phyloP scores from a whole-genome alignment of 140 eudicot species.

The Bidens hawaiensis region DNA sequence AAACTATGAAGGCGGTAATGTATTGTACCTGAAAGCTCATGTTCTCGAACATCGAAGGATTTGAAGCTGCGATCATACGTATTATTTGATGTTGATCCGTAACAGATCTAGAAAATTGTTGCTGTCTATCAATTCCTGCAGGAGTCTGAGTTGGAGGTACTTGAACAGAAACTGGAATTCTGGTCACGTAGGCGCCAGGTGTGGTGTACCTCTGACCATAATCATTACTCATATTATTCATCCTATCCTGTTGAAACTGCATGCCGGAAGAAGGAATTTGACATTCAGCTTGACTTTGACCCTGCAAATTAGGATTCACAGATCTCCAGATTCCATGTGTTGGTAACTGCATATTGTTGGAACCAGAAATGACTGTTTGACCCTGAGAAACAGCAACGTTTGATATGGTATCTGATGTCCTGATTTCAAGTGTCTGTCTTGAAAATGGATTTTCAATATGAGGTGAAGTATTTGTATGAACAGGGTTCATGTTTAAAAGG shows the following conservation, averaged over 20 bases:
- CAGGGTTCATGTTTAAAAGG: no score
- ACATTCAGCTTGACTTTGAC: slow-evolving; percentile 29
- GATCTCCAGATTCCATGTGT: slow-evolving; percentile 22
- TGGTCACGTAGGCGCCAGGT: slow-evolving; percentile 17
- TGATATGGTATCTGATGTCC: slow-evolving; percentile 1
- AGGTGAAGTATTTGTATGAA: slow-evolving; percentile 15
- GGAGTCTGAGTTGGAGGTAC: slow-evolving; percentile 54
- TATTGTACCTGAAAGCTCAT: slow-evolving; percentile 41
- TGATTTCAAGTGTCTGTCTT: slow-evolving; percentile 10
- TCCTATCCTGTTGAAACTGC: slow-evolving; percentile 38
- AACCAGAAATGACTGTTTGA: slow-evolving; percentile 14
- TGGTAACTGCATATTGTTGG: slow-evolving; percentile 21
- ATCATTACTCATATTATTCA: slow-evolving; percentile 26
- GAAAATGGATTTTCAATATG: slow-evolving; percentile 21
- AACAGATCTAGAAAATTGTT: slow-evolving; percentile 23
- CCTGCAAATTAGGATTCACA: slow-evolving; percentile 9
- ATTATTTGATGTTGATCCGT: slow-evolving; percentile 24
- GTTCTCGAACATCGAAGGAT: slow-evolving; percentile 23
- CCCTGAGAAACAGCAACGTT: neutral
- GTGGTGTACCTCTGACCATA: slow-evolving; percentile 36
- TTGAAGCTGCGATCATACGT: slow-evolving; percentile 20
- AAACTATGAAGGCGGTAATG: neutral
- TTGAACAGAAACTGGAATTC: slow-evolving; percentile 59
- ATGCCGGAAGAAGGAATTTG: slow-evolving; percentile 26
- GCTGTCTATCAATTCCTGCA: slow-evolving; percentile 32